phyloP scores from a whole-genome alignment of 345 rosid genomes.

The Citrus glauca region DNA sequence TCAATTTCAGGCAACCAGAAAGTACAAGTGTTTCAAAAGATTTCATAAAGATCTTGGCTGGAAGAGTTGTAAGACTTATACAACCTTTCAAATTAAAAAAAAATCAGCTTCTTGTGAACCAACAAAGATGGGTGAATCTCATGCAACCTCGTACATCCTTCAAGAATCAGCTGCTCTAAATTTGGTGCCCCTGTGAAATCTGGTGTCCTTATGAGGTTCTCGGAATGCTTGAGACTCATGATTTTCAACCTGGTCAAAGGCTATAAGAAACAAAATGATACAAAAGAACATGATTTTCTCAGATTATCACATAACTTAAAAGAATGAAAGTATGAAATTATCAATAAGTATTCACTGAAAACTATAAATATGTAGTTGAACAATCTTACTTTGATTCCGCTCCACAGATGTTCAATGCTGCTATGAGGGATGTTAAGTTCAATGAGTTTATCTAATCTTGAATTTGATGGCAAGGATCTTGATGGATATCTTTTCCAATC shows the following conservation, averaged over 20 bases:
- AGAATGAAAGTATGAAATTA: too few relatives aligned
- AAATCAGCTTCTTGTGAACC: too few relatives aligned
- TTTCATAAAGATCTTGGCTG: neutral
- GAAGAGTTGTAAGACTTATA: slow-evolving; percentile 22
- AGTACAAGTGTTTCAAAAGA: neutral
- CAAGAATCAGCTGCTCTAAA: slow-evolving; percentile 11
- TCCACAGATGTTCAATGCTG: slow-evolving; percentile 26
- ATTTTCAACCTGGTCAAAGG: slow-evolving; percentile 9
- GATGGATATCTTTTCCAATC: slow-evolving; percentile 29
- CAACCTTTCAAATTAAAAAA: slow-evolving; percentile 26
- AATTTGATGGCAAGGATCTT: slow-evolving; percentile 20
- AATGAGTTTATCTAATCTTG: slow-evolving; percentile 24
- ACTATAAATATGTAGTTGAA: neutral
- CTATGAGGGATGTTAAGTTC: slow-evolving; percentile 22
- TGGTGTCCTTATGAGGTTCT: slow-evolving; percentile 10
- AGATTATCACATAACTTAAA: neutral
- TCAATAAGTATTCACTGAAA: neutral
- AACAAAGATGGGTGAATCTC: slow-evolving; percentile 28
- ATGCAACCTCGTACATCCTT: slow-evolving; percentile 2
- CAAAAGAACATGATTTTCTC: neutral
- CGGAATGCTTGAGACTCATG: neutral
- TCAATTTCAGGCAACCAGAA: neutral
- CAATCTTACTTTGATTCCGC: slow-evolving; percentile 20
- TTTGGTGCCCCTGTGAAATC: slow-evolving; percentile 19
- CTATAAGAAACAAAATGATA: neutral